These are phyloP conservation scores for Podaxis mareebaensis DNA, from an alignment of 768 basidiomycete species.

Conservation along the genomic window DNA sequence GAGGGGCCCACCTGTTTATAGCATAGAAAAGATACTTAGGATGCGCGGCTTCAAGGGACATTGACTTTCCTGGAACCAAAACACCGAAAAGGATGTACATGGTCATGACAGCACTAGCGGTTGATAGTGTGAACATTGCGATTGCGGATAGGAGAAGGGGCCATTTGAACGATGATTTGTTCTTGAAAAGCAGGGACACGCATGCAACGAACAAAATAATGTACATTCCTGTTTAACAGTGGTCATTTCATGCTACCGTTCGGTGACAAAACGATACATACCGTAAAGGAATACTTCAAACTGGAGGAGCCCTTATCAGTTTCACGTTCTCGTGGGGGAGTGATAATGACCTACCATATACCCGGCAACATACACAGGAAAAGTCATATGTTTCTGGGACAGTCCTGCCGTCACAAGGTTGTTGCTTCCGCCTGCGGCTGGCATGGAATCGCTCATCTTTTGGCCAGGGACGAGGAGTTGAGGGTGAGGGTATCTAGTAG, in stretches of 20 bases:
- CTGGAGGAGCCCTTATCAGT: neutral
- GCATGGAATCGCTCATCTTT: neutral
- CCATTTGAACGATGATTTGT: conserved; percentile 28
- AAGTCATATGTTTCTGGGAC: neutral
- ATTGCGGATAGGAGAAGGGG: conserved; percentile 12
- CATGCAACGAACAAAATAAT: conserved; percentile 37
- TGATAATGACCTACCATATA: neutral
- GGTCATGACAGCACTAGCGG: neutral
- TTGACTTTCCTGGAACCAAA: conserved; percentile 19
- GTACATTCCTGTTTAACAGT: conserved; percentile 32
- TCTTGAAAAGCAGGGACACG: conserved; percentile 29
- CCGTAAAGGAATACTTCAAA: conserved; percentile 8
- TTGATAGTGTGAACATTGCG: conserved; percentile 3
- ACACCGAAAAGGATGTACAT: conserved; percentile 28
- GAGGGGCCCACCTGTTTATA: conserved; percentile 35
- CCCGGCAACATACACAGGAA: neutral
- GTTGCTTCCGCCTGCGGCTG: neutral
- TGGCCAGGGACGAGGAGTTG: neutral
- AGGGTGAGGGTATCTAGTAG: neutral
- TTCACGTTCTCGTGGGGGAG: neutral
- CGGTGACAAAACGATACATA: neutral
- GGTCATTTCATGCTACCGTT: neutral
- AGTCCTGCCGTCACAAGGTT: neutral
- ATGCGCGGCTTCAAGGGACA: conserved; percentile 22
- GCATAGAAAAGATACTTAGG: conserved; percentile 38